Evolutionary conservation across 2,329 filamentous ascomycete genomes (phyloP).

Genomic region (Torrubiella hemipterigena): DNA sequence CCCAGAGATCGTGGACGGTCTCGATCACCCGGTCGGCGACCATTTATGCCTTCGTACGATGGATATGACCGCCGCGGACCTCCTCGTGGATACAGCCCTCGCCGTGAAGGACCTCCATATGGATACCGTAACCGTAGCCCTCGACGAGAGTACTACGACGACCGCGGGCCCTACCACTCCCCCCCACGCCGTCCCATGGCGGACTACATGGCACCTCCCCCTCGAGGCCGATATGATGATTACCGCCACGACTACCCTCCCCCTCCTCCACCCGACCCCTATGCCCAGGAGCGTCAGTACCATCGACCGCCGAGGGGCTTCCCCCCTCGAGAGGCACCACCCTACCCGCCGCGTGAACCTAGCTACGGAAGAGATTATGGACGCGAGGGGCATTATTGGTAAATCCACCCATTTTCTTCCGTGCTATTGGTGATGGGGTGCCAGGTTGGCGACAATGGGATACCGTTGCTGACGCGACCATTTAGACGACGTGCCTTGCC

Average conservation of each 20-base stretch:
- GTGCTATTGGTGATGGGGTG: no score
- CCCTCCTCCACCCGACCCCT: constrained; percentile 48
- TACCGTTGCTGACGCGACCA: no score
- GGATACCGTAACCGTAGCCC: constrained; percentile 83
- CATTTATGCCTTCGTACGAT: constrained; percentile 57
- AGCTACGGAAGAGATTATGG: constrained; percentile 20
- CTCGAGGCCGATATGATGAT: constrained; percentile 60
- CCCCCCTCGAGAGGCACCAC: constrained; percentile 33
- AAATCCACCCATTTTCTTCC: constrained; percentile 16
- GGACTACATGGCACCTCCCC: constrained; percentile 60
- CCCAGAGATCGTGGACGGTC: constrained; percentile 64
- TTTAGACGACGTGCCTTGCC: no score
- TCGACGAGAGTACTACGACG: constrained; percentile 79
- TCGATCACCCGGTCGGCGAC: constrained; percentile 57
- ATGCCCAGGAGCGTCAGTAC: constrained; percentile 44
- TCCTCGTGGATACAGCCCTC: constrained; percentile 73
- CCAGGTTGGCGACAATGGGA: no score
- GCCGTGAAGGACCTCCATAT: constrained; percentile 50
- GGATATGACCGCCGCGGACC: constrained; percentile 74
- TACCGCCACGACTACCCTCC: constrained; percentile 61
- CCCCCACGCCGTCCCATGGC: constrained; percentile 68
- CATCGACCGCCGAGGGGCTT: constrained; percentile 39
- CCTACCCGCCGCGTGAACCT: constrained; percentile 24
- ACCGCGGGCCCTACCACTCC: constrained; percentile 68
- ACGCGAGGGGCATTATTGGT: constrained; percentile 39